Percentiles rank a stretch among this genome's conserved stretches.
Conservation (phyloP, 2,329 filamentous ascomycete species). For the Bipolaris gigantea region DNA sequence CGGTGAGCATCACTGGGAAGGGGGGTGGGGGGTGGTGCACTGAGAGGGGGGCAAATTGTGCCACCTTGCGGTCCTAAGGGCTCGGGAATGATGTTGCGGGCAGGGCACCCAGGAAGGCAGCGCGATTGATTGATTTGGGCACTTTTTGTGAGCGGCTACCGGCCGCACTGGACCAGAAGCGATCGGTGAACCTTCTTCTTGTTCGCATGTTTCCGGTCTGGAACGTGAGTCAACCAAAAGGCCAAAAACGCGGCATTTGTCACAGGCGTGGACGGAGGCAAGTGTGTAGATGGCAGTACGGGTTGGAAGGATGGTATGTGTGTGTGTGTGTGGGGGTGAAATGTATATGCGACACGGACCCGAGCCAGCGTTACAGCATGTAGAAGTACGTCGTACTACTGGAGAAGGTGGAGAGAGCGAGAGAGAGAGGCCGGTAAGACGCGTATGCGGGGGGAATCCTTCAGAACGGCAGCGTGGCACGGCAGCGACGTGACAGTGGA, state of each 20-base stretch:
- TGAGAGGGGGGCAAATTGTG: not conserved
- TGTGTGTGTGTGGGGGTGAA: too few relatives aligned
- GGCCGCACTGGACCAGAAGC: not conserved
- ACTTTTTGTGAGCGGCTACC: not conserved
- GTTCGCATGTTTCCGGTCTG: not conserved
- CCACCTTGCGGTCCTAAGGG: not conserved
- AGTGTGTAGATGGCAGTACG: too few relatives aligned
- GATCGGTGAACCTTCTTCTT: not conserved
- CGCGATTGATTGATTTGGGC: not conserved
- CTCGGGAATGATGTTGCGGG: not conserved
- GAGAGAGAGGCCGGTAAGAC: not conserved
- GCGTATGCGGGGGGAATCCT: not conserved
- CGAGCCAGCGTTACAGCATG: not conserved
- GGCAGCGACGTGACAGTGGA: not conserved
- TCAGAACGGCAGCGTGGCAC: not conserved
- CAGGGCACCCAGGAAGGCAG: not conserved
- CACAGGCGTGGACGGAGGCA: not conserved
- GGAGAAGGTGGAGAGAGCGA: not conserved
- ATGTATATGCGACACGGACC: not conserved
- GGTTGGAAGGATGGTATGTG: too few relatives aligned
- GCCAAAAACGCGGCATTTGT: not conserved
- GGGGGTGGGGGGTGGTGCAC: too few relatives aligned
- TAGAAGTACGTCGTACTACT: not conserved
- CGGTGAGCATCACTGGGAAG: not conserved
- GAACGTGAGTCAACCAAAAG: not conserved